Evolutionary conservation across 768 basidiomycete species (phyloP).

Genomic region (Trametes punicea): DNA sequence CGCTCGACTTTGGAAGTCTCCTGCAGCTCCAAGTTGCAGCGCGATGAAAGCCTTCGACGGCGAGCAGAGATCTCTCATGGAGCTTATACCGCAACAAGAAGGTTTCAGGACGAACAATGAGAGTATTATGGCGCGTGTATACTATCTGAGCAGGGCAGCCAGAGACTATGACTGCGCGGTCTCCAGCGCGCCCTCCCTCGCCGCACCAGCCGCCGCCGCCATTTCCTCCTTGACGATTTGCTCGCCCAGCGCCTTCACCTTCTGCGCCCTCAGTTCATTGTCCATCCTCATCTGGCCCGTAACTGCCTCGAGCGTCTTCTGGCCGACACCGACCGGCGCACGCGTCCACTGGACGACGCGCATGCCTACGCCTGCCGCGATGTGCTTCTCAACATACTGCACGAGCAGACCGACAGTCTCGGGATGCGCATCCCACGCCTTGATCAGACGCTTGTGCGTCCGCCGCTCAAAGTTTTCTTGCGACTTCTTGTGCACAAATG

Average conservation of each 20-base stretch:
- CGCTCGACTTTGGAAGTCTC: no score
- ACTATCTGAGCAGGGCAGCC: not conserved
- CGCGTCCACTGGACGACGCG: slow-evolving; percentile 75
- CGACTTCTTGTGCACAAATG: slow-evolving; percentile 89
- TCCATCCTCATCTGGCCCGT: slow-evolving; percentile 35
- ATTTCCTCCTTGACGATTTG: slow-evolving; percentile 40
- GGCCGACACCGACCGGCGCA: slow-evolving; percentile 51
- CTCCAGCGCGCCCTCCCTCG: slow-evolving; percentile 14
- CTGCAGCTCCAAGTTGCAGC: no score
- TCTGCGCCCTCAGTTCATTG: slow-evolving; percentile 24
- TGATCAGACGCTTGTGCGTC: slow-evolving; percentile 81
- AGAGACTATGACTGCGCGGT: not conserved
- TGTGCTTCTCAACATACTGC: slow-evolving; percentile 70
- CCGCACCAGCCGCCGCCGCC: slow-evolving; percentile 18
- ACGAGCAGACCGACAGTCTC: slow-evolving; percentile 80
- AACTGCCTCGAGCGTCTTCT: slow-evolving; percentile 35
- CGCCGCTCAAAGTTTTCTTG: slow-evolving; percentile 94
- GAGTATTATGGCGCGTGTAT: no score
- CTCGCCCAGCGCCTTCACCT: slow-evolving; percentile 34
- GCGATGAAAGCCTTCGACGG: no score
- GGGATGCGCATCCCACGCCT: slow-evolving; percentile 85
- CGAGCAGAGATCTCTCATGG: no score
- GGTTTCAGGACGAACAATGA: no score
- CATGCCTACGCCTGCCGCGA: slow-evolving; percentile 85
- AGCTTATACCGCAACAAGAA: no score